Percentiles rank a stretch among this genome's conserved stretches.
Conservation (phyloP, 129 eudicot species). For the Flaveria sonorensis region DNA sequence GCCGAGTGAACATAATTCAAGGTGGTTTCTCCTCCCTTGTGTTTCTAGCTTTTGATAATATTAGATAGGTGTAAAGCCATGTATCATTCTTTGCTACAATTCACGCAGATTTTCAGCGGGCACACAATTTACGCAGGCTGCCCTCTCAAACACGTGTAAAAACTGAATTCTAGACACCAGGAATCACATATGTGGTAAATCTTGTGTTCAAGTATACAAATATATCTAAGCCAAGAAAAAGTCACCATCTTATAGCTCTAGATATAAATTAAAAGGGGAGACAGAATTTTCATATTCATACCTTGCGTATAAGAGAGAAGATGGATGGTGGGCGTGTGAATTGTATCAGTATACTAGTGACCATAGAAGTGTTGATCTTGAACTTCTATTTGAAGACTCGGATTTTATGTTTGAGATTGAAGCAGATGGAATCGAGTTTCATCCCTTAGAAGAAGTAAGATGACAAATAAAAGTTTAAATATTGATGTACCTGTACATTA, state of each 20-base stretch:
- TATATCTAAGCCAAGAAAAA: too few relatives aligned
- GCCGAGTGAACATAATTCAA: background rate
- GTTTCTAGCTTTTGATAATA: background rate
- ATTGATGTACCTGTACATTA: background rate
- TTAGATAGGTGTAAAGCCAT: background rate
- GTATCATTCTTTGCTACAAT: slow-evolving; percentile 1
- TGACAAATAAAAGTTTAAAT: background rate
- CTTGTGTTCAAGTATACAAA: slow-evolving; percentile 24
- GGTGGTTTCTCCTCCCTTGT: background rate
- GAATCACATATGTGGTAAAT: slow-evolving; percentile 13
- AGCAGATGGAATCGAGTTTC: slow-evolving; percentile 26
- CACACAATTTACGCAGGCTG: too few relatives aligned
- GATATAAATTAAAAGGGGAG: slow-evolving; percentile 7
- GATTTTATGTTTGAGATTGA: too few relatives aligned
- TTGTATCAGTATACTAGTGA: background rate
- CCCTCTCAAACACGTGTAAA: background rate
- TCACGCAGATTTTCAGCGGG: background rate
- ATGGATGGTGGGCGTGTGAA: background rate
- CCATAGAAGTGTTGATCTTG: background rate
- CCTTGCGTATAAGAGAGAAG: background rate
- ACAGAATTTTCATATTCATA: background rate
- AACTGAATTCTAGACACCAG: background rate
- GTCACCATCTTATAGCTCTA: background rate
- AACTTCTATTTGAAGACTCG: too few relatives aligned
- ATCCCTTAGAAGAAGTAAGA: slow-evolving; percentile 7